Evolutionary conservation across 1,284 basidiomycete species (phyloP), one percentile per base, ranked within the genome.

Genomic region (Puccinia horiana): DNA sequence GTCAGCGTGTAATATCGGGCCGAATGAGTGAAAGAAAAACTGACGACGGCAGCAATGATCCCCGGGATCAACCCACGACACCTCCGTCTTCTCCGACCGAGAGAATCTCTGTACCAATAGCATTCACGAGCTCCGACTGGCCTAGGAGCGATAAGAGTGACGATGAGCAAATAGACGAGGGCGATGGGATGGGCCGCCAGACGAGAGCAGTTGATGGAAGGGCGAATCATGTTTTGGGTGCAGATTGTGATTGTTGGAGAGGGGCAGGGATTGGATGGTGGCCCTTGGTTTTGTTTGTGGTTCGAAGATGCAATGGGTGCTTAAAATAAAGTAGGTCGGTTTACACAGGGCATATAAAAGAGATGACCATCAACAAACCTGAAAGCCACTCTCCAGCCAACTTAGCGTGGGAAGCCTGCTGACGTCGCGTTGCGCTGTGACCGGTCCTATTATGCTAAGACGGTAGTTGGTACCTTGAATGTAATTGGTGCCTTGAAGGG

Each of bases 41-140:
- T 61, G n/a, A 81, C 78, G 23, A 81, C n/a, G 3, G 67, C 78
- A 32, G 69, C 78, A 52, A 81, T 73, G 44, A 70, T 72, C 0
- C 78, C 78, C 5, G 67, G 54, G n/a, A 81, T 2, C 29, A 81
- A 32, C 18, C 78, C 78, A 26, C 37, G 54, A 81, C 78, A 81
- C 20, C 69, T 54, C 29, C 69, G 35, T 72, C 78, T 56, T 44
- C 70, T 56, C 3, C 78, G 67, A 37, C 78, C 78, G 8, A 73
- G 23, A 5, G 52, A 40, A 40, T 81, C 78, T 26, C 42, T 81
- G 32, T 81, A 73, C 42, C 49, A 81, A 35, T 26, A 47, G 47
- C 78, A 81, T 49, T 73, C 56, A 20, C 78, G 78, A n/a, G 78
- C 78, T 5, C 44, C 56, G 32, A 49, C 54, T 5, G 54, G 32